Conservation (phyloP, 257 asterid species). For the Nicotiana paniculata region DNA sequence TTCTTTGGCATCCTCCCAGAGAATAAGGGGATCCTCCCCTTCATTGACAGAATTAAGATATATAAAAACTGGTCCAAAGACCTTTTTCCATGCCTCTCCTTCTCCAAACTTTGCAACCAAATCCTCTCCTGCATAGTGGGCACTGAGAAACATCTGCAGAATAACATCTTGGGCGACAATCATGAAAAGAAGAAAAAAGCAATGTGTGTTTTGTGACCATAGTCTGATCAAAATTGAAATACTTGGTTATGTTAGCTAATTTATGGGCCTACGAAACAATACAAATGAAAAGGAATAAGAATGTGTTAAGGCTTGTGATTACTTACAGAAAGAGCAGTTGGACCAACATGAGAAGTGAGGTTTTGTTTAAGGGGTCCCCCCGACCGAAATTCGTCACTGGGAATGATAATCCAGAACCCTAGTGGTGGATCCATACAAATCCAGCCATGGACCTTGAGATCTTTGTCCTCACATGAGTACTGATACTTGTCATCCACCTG, state of each 20-base stretch:
- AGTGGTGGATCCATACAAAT: constrained; percentile 64
- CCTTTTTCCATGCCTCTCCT: constrained; percentile 74
- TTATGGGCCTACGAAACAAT: too few relatives aligned
- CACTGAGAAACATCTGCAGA: constrained; percentile 45
- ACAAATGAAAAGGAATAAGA: too few relatives aligned
- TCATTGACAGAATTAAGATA: constrained; percentile 43
- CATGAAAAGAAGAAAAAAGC: too few relatives aligned
- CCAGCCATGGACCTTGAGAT: constrained; percentile 74
- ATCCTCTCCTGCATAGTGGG: constrained; percentile 66
- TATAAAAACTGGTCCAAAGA: constrained; percentile 63
- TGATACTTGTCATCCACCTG: constrained; percentile 89
- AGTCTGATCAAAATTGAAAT: too few relatives aligned
- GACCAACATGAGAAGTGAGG: constrained; percentile 72
- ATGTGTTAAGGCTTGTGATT: background rate
- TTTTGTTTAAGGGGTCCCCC: constrained; percentile 83
- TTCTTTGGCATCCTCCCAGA: constrained; percentile 62
- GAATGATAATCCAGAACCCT: constrained; percentile 79
- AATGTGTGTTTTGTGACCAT: too few relatives aligned
- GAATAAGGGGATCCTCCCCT: constrained; percentile 34
- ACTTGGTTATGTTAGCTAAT: too few relatives aligned
- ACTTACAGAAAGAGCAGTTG: constrained; percentile 66
- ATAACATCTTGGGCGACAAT: background rate
- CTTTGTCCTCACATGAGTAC: constrained; percentile 62
- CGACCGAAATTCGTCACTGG: constrained; percentile 64
- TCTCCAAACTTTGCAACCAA: constrained; percentile 41